Base-by-base conservation (phyloP, 768 basidiomycete species). In the Boletus edulis region DNA sequence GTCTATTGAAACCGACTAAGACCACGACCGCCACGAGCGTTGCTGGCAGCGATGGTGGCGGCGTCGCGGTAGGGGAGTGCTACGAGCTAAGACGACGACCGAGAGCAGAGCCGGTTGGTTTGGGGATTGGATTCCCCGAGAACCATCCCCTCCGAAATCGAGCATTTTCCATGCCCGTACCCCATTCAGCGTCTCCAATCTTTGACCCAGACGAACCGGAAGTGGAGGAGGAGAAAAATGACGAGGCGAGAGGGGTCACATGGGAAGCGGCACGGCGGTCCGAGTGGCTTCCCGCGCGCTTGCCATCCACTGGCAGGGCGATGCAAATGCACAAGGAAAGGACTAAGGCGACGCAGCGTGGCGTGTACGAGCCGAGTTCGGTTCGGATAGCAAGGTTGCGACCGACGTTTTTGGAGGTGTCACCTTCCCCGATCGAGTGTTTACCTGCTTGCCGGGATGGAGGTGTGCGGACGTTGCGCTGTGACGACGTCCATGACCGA, bases 111-210 rank as follows among this genome's bases (percentile, higher is more conserved):
- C 64, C 45, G 12, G 37, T 67, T 34, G 68, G 68, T 24, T 56
- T 68, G 9, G 68, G 67, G 29, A 58, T 68, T 32, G 63, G 66
- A 11, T 63, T 70, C 46, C 68, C 67, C 17, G 61, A 65, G 38
- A 56, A 50, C 22, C 63, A 70, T 17, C 67, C 58, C 10, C 40
- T 61, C 5, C 57, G 51, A 3, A 34, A 44, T 41, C 67, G 68
- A 0, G 56, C 61, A 7, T 58, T 52, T 27, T 63, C 56, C 27
- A 60, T 63, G 61, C 67, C 68, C 2, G 37, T 57, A 1, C 40
- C 52, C 17, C 13, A n/a, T 5, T 41, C 46, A 9, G 14, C 40
- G 1, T 42, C 60, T 14, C 50, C 60, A 3, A 2, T 44, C 1
- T 47, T n/a, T 15, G 34, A 41, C 7, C 5, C 6, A 5, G 15